Conservation (phyloP, 345 rosid genomes). For the Eucalyptus paniculata region DNA sequence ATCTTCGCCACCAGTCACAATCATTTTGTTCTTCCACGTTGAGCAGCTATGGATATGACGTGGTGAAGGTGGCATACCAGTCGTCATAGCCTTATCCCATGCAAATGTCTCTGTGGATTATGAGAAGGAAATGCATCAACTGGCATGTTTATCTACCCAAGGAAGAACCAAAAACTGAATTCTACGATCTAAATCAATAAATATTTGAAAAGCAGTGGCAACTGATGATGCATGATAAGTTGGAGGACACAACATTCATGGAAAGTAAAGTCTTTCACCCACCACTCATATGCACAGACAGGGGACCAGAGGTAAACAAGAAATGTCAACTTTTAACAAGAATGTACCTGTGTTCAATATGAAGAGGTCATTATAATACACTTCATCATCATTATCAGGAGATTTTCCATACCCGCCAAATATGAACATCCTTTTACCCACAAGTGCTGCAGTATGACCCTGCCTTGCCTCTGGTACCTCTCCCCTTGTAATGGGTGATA, state of each 20-base stretch:
- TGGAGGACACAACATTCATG: neutral
- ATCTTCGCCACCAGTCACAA: slow-evolving; percentile 95
- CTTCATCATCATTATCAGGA: slow-evolving; percentile 35
- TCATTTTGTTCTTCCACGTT: slow-evolving; percentile 74
- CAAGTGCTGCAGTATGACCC: slow-evolving; percentile 84
- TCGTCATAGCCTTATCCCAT: slow-evolving; percentile 60
- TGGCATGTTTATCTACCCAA: neutral
- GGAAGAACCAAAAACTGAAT: neutral
- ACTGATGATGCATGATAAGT: neutral
- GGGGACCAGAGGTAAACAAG: neutral
- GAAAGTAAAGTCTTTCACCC: neutral
- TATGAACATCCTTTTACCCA: slow-evolving; percentile 70
- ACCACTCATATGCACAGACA: neutral
- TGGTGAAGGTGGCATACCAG: slow-evolving; percentile 75
- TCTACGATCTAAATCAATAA: neutral
- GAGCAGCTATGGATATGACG: slow-evolving; percentile 97
- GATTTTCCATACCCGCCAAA: slow-evolving; percentile 96
- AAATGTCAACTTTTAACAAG: neutral
- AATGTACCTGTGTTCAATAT: slow-evolving; percentile 65
- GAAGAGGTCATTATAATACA: slow-evolving; percentile 78
- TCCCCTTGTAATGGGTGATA: slow-evolving; percentile 71
- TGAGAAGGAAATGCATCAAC: neutral
- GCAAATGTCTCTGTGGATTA: slow-evolving; percentile 61
- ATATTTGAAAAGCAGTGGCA: neutral
- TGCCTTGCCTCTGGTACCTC: slow-evolving; percentile 86